Evolutionary conservation across 2,329 filamentous ascomycete genomes (phyloP), one percentile per base, ranked within the genome.

Genomic region (Aspergillus piperis): DNA sequence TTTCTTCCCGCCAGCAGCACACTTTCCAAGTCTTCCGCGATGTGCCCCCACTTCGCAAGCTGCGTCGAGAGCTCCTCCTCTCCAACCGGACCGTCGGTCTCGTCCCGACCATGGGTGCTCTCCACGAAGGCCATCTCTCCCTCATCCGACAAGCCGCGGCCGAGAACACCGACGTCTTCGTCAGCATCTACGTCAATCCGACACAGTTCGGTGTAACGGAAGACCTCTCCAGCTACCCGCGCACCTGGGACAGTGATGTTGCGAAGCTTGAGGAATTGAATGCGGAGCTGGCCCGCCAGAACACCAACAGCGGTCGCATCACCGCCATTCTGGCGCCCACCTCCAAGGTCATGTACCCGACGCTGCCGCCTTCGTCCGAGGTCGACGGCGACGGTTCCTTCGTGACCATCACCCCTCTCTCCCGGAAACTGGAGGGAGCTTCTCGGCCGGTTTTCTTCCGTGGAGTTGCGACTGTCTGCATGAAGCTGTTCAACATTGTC

Each of bases 91-190:
- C 88, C 48, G 88, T 99, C 60, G 92, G 90, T 61, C 86, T 99
- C 27, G 92, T 99, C 38, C 95, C 95, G 1, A 99, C 95, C 32
- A 98, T 99, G 95, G 95, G 95, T 64, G 95, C 95, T 53, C 84
- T 99, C n/a, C 95, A 99, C 77, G 85, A 88, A 58, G 95, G 95
- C 42, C 95, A 99, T 78, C 78, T 96, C 54, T 90, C 90, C 3
- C 84, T 99, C 21, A 90, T 96, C 70, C 90, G 91, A 61, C 85
- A 88, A 68, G 95, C 95, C 3, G 93, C 93, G 1, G 81, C 83
- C 51, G 91, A 96, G 70, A 95, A 92, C 78, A 89, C 90, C 66
- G 86, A 92, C 68, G 90, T 98, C 59, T 88, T 97, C 63, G 90
- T 99, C 58, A 92, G 90, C 73, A 89, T 98, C 68, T 99, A 94